Evolutionary conservation across 768 basidiomycete species (phyloP), one percentile per base, ranked within the genome.

Genomic region (Hygrocybe coccinea): DNA sequence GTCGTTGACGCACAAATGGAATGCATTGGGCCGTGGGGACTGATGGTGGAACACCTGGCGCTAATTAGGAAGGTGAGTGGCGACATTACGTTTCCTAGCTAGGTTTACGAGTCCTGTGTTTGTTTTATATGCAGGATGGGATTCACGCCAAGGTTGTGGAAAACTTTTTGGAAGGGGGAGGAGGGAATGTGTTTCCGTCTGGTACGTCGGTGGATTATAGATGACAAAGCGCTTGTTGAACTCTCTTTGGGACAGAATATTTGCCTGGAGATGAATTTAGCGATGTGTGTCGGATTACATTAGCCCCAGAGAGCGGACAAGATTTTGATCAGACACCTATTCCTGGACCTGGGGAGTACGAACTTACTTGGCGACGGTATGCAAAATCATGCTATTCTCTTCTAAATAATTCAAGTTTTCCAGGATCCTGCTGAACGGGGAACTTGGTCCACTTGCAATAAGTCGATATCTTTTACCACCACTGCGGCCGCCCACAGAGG

Each of bases 331-430:
- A 71, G 15, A 69, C 66, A 15, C 57, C 62, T 3, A 70, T 82
- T 36, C 64, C 71, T 7, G 76, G 78, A 14, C 82, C 84, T 0
- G 89, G 86, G 2, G 71, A 72, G 55, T 88, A 86, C 62, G 71
- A 77, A 37, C 64, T 90, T 24, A 71, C 65, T 19, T 91, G 89
- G 90, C 73, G 79, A 71, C 82, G 85, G 88, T 82, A 63, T 37
- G 66, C 48, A 22, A 54, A 29, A 58, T 51, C 21, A 54, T 19
- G 7, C 17, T 2, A 34, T 36, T 6, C 8, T 7, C 3, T 17
- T 25, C 21, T n/a, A 12, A 44, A 12, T n/a, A 33, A 12, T 33
- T 45, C 29, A 8, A 19, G 29, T 21, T 44, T 14, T 22, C 24
- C 53, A 87, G 86, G 66, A 72, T 82, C 2, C 58, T 77, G 7